phyloP scores from a whole-genome alignment of 75 land plant genomes.

The Sequoia sempervirens region DNA sequence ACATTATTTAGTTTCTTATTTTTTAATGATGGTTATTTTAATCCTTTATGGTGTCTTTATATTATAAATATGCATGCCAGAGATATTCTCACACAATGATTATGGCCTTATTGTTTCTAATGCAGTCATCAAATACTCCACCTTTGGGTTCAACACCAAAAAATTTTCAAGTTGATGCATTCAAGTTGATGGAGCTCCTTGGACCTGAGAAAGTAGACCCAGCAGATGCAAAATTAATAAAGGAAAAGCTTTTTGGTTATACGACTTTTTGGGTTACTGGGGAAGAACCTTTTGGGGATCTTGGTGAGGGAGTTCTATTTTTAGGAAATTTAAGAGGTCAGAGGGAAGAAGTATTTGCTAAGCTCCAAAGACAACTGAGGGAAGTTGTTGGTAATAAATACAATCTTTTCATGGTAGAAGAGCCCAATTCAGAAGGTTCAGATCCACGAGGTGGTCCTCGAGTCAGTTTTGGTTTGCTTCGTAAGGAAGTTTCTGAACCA shows the following conservation, averaged over 20 bases:
- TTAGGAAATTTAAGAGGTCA: conserved; percentile 93
- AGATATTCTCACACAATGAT: not conserved
- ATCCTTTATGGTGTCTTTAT: not conserved
- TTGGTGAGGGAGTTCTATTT: conserved; percentile 93
- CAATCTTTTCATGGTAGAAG: conserved; percentile 94
- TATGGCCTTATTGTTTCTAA: not conserved
- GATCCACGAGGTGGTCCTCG: conserved; percentile 99
- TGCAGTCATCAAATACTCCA: conserved; percentile 7
- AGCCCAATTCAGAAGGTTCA: conserved; percentile 88
- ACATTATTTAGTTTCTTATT: not conserved
- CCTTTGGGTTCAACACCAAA: not conserved
- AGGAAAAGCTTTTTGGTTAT: conserved; percentile 93
- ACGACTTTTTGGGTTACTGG: conserved; percentile 94
- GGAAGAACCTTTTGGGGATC: conserved; percentile 92
- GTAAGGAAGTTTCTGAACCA: conserved; percentile 94
- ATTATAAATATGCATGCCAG: not conserved
- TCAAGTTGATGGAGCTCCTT: conserved; percentile 87
- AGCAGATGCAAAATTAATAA: conserved; percentile 77
- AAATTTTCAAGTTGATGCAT: conserved; percentile 84
- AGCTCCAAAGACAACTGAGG: conserved; percentile 62
- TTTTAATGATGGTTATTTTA: not conserved
- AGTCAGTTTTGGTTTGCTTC: conserved; percentile 90
- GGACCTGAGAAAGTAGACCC: conserved; percentile 99
- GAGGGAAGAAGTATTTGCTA: conserved; percentile 86
- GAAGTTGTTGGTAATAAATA: conserved; percentile 79